Base-by-base conservation (phyloP, 495 filamentous ascomycete genomes). In the Immersiella caudata region DNA sequence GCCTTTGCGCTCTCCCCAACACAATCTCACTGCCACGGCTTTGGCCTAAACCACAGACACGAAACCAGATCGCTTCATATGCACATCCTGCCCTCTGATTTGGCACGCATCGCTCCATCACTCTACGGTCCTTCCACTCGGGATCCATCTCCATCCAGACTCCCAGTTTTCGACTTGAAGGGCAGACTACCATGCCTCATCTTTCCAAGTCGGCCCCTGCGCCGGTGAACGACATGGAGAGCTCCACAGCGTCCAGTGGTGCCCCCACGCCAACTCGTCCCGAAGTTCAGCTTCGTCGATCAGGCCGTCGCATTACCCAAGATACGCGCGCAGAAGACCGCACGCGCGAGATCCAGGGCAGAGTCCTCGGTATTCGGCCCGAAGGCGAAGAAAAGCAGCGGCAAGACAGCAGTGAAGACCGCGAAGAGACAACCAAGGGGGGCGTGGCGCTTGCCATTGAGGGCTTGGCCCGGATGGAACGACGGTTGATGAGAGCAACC, bases 391-490 rank as follows among this genome's bases (percentile, higher is more conserved):
- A 58, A 8, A 26, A 27, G 18, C 5, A 22, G 16, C 12, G 59
- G 29, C 27, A n/a, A n/a, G n/a, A 66, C 33, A 57, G 67, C 8
- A 55, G 62, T 26, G 63, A 60, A 16, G 65, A 70, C 18, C 25
- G 46, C 22, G 65, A 56, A 29, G 49, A 56, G 6, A 12, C 3
- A 24, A 20, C 40, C 12, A 66, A 73, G 63, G 71, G 73, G n/a
- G 73, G 71, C 6, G 65, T 75, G 29, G 59, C 68, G 20, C 36
- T 67, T 1, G 76, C 75, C 60, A 73, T 78, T 24, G 69, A 71
- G 40, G 75, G 73, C 1, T 66, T 78, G 18, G 75, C 62, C 1
- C 55, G 67, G 46, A 77, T 76, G 73, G 75, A 78, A 51, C 68
- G 69, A 11, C 67, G 69, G 14, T 60, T 77, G 6, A 62, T 65